These are phyloP conservation scores for Diacronema lutheri DNA, from an alignment of 78 protist genomes.

Conservation along the genomic window DNA sequence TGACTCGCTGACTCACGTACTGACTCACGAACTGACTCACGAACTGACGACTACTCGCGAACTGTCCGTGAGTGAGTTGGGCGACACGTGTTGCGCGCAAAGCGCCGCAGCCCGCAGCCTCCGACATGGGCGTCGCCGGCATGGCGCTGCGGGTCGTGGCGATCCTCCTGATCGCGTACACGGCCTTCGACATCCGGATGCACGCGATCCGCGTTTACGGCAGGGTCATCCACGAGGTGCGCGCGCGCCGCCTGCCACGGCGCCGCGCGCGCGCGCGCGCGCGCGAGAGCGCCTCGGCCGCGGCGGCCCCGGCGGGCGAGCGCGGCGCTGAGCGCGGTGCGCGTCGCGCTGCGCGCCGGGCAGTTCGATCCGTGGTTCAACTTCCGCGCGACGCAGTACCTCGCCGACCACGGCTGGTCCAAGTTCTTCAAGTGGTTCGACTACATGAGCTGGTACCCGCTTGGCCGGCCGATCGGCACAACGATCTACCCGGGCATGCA, in stretches of 20 bases:
- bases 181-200: constrained; percentile 6
- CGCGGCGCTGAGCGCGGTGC: background rate
- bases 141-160: background rate
- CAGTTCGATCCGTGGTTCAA: constrained; percentile 58
- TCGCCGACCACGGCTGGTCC: constrained; percentile 13
- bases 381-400: constrained; percentile 52
- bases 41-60: too few relatives aligned
- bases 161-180: background rate
- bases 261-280: background rate
- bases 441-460: constrained; percentile 40
- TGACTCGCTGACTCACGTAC: too few relatives aligned
- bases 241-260: background rate
- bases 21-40: too few relatives aligned
- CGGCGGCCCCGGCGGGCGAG: background rate
- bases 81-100: too few relatives aligned
- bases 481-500: constrained; percentile 50
- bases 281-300: background rate
- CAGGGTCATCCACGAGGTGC: constrained; percentile 2
- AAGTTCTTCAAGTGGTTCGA: constrained; percentile 50
- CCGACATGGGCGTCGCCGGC: background rate
- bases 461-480: constrained; percentile 47
- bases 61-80: too few relatives aligned
- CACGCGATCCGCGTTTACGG: constrained; percentile 19
- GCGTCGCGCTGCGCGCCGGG: background rate
- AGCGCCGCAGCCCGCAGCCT: too few relatives aligned